Evolutionary conservation across 2,329 filamentous ascomycete genomes (phyloP).

Genomic region (Fonsecaea multimorphosa): DNA sequence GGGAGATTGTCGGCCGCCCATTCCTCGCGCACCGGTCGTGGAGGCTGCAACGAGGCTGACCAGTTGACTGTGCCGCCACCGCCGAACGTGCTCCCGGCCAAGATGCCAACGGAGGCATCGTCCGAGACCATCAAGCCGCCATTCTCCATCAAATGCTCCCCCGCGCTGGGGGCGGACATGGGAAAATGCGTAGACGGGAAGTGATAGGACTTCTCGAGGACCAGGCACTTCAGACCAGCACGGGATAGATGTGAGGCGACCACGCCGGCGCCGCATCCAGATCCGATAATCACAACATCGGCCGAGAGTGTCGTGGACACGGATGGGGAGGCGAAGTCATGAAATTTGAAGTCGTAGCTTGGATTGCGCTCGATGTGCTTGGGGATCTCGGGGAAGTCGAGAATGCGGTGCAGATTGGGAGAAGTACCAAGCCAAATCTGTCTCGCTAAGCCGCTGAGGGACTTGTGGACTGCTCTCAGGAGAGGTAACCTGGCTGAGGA

Average conservation of each 20-base stretch:
- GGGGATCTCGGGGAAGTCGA: conserved; percentile 63
- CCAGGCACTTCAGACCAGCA: conserved; percentile 74
- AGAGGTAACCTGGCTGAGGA: conserved; percentile 58
- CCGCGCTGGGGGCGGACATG: conserved; percentile 69
- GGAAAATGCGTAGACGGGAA: conserved; percentile 75
- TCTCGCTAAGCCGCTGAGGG: conserved; percentile 57
- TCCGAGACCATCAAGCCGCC: conserved; percentile 64
- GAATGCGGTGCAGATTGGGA: conserved; percentile 55
- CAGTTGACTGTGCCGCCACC: conserved; percentile 91
- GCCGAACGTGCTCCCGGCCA: conserved; percentile 77
- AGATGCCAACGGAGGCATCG: conserved; percentile 64
- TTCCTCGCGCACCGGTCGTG: conserved; percentile 77
- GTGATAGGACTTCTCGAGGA: conserved; percentile 83
- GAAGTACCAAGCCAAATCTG: conserved; percentile 61
- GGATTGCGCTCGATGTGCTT: conserved; percentile 59
- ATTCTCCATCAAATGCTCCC: conserved; percentile 71
- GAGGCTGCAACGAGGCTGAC: conserved; percentile 71
- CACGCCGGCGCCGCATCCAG: conserved; percentile 83
- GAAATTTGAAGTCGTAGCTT: conserved; percentile 62
- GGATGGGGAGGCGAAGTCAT: conserved; percentile 61
- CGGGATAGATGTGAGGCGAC: conserved; percentile 45
- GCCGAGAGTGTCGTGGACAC: conserved; percentile 65
- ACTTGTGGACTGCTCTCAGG: conserved; percentile 58
- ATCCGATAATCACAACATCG: conserved; percentile 85
- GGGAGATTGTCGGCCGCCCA: conserved; percentile 69